Evolutionary conservation across 208 protist species (phyloP).

Genomic region (Hexamita inflata): DNA sequence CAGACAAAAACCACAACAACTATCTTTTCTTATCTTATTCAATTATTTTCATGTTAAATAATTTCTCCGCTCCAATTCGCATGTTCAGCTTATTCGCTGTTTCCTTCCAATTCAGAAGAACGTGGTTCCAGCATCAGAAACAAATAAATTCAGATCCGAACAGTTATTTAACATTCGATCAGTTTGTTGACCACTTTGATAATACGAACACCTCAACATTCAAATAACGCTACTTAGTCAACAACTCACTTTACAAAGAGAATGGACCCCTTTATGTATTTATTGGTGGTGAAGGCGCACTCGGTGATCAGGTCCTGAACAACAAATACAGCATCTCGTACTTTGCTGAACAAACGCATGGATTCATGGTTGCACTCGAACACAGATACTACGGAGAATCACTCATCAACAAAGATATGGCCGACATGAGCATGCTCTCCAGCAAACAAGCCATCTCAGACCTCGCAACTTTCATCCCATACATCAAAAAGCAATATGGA

Average conservation of each 20-base stretch:
- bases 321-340: neutral
- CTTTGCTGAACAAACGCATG: slow-evolving; percentile 29
- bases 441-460: slow-evolving; percentile 30
- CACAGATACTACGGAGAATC: slow-evolving; percentile 38
- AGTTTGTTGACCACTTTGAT: slow-evolving; percentile 9
- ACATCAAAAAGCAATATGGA: slow-evolving; percentile 8
- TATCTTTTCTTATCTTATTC: too few species aligned
- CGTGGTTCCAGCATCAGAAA: too few species aligned
- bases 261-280: slow-evolving; percentile 6
- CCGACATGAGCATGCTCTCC: neutral
- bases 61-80: too few species aligned
- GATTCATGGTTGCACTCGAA: slow-evolving; percentile 32
- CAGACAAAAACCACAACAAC: too few species aligned
- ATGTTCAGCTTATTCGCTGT: too few species aligned
- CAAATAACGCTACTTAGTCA: neutral
- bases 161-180: too few species aligned
- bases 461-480: slow-evolving; percentile 28
- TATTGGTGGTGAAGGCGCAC: slow-evolving; percentile 1
- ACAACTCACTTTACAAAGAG: neutral
- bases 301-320: neutral
- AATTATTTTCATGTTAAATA: too few species aligned
- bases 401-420: neutral
- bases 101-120: too few species aligned
- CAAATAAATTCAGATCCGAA: too few species aligned
- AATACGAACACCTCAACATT: neutral